Evolutionary conservation across 2,329 filamentous ascomycete genomes (phyloP), one percentile per base, ranked within the genome.

Genomic region (Fusarium armeniacum): DNA sequence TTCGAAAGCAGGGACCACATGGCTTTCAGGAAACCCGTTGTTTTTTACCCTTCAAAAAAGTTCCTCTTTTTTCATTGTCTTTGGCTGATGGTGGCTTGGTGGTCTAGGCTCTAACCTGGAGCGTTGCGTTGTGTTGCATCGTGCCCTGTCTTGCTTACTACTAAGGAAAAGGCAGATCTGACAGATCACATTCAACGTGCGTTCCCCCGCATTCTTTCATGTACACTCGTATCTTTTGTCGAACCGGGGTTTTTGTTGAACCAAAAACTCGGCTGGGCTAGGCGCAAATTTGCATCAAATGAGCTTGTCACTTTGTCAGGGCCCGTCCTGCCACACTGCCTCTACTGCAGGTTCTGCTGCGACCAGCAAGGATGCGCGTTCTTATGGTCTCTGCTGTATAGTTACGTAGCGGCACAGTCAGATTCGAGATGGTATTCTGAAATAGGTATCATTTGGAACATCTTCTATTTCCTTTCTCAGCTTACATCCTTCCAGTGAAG

Each of bases 141-240:
- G 67, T 73, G 50, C 69, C 72, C 46, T 67, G 62, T 62, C 60
- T 67, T 71, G 54, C 52, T 58, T 60, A 65, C 62, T 69, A 20
- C 36, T 40, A 40, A 28, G 36, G 12, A 40, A 40, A 20, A 70
- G 62, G 46, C 58, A 61, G 51, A 75, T 70, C 62, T 72, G 71
- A 75, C 72, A 66, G 36, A 63, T 75, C 73, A 75, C 28, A 53
- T 58, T 26, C 30, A 63, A 35, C 32, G 43, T 68, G 52, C 58
- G 38, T 51, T 74, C 63, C 72, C 70, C 72, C 72, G 70, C 72
- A 75, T 75, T 73, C 62, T 65, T 57, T 59, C 32, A 40, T 46
- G 44, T 46, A 46, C 26, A 46, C 28, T 20, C 28, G 55, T 57
- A 58, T 58, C 38, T 43, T 51, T 32, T 51, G 11, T 40, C 24